A percentile compares a stretch with the other conserved stretches of the same genome.
These are phyloP conservation scores for Didymella lethalis DNA, from an alignment of 2,329 filamentous ascomycete genomes.

Conservation along the genomic window DNA sequence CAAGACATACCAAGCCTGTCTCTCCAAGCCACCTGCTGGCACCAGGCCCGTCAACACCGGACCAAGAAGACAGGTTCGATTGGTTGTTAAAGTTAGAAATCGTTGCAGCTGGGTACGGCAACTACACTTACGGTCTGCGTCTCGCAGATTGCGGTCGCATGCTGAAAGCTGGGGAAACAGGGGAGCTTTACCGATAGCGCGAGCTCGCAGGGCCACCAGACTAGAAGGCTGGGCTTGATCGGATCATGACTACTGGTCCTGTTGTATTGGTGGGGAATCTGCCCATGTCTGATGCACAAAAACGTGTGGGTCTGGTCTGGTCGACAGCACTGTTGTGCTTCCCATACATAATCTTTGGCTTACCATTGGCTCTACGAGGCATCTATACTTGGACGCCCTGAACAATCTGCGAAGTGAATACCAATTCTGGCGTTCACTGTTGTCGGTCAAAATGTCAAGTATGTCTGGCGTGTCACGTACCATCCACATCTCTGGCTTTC, in stretches of 20 bases:
- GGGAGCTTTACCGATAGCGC: constrained; percentile 25
- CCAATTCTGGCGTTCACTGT: background rate
- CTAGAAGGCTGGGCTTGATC: constrained; percentile 6
- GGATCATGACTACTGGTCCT: constrained; percentile 7
- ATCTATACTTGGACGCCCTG: background rate
- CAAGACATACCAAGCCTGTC: constrained; percentile 18
- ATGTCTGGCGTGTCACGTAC: background rate
- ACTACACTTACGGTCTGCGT: constrained; percentile 21
- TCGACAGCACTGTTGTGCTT: constrained; percentile 4
- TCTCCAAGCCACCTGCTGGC: constrained; percentile 32
- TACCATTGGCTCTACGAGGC: constrained; percentile 1
- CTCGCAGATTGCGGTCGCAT: constrained; percentile 27
- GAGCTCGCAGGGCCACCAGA: constrained; percentile 20
- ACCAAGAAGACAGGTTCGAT: constrained; percentile 25
- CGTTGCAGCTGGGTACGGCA: constrained; percentile 18
- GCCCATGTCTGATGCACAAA: constrained; percentile 4
- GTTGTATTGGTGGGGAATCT: constrained; percentile 5
- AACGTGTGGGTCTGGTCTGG: constrained; percentile 1
- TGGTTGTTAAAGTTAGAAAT: constrained; percentile 15
- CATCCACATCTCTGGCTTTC: background rate
- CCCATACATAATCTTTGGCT: background rate
- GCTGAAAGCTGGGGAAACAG: constrained; percentile 21
- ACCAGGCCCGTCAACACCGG: constrained; percentile 35
- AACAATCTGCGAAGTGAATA: background rate
- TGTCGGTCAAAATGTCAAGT: background rate